These are phyloP conservation scores for Saccharomyces uvarum DNA, from an alignment of 1,139 yeast species.

Conservation along the genomic window DNA sequence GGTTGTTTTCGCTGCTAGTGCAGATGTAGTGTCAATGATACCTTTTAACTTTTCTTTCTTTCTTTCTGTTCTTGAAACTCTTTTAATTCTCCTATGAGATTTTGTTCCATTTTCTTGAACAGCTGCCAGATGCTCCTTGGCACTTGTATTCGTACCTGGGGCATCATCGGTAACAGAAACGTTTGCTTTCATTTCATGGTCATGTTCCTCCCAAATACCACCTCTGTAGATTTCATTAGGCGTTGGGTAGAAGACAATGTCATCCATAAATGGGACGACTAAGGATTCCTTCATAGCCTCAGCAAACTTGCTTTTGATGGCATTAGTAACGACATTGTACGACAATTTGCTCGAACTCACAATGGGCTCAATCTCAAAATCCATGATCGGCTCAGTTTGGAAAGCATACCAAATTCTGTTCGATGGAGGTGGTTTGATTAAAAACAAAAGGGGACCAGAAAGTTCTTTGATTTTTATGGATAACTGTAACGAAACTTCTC, in stretches of 20 bases:
- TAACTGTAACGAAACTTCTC: conserved; percentile 70
- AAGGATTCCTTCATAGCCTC: conserved; percentile 74
- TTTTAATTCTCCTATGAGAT: neutral
- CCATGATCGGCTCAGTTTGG: conserved; percentile 68
- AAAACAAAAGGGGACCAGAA: conserved; percentile 64
- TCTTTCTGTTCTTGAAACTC: neutral
- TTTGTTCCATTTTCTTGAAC: neutral
- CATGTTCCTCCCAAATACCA: conserved; percentile 71
- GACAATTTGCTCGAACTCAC: conserved; percentile 77
- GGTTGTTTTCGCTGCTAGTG: neutral
- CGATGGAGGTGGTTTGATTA: conserved; percentile 83
- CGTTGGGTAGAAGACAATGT: conserved; percentile 63
- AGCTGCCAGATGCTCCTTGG: neutral
- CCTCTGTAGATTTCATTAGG: conserved; percentile 68
- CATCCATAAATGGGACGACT: conserved; percentile 86
- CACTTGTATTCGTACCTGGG: neutral
- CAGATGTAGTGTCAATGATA: neutral
- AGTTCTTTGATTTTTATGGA: conserved; percentile 62
- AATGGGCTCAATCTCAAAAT: conserved; percentile 74
- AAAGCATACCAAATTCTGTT: conserved; percentile 87
- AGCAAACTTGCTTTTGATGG: conserved; percentile 68
- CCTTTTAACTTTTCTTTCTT: neutral
- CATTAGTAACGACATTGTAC: conserved; percentile 68
- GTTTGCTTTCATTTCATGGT: neutral
- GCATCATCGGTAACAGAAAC: neutral